Percentiles rank a stretch among this genome's conserved stretches.
Evolutionary conservation across 345 rosid species (phyloP).

Genomic region (Salix viminalis): DNA sequence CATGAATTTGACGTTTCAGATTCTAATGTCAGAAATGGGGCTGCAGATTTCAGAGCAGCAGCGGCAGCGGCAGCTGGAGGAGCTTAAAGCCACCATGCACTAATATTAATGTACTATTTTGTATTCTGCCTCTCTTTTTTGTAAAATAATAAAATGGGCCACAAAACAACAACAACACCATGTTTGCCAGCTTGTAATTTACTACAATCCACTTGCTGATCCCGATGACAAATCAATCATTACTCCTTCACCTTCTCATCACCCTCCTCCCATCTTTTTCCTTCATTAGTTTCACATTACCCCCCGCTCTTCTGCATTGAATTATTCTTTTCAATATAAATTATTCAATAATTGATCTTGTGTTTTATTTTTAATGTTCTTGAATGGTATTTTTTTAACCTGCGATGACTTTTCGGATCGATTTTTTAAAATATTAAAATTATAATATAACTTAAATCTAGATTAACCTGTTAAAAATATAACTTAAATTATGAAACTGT

Average conservation of each 20-base stretch:
- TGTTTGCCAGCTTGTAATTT: constrained; percentile 31
- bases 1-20: constrained; percentile 67
- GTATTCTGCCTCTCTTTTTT: background rate
- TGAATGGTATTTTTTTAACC: too few relatives aligned
- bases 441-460: too few relatives aligned
- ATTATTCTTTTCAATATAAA: too few relatives aligned
- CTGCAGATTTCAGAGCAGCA: background rate
- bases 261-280: background rate
- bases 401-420: too few relatives aligned
- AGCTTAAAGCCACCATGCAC: constrained; percentile 4
- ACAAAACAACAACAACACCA: background rate
- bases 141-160: background rate
- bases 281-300: background rate
- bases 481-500: too few relatives aligned
- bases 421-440: too few relatives aligned
- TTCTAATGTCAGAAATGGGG: constrained; percentile 50
- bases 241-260: background rate
- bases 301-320: too few relatives aligned
- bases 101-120: background rate
- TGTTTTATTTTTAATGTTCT: too few relatives aligned
- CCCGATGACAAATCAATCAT: constrained; percentile 32
- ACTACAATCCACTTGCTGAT: constrained; percentile 25
- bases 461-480: too few relatives aligned
- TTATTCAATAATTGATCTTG: too few relatives aligned
- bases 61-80: background rate